phyloP scores from a whole-genome alignment of 2,329 filamentous ascomycete species.

The Botryotinia calthae region DNA sequence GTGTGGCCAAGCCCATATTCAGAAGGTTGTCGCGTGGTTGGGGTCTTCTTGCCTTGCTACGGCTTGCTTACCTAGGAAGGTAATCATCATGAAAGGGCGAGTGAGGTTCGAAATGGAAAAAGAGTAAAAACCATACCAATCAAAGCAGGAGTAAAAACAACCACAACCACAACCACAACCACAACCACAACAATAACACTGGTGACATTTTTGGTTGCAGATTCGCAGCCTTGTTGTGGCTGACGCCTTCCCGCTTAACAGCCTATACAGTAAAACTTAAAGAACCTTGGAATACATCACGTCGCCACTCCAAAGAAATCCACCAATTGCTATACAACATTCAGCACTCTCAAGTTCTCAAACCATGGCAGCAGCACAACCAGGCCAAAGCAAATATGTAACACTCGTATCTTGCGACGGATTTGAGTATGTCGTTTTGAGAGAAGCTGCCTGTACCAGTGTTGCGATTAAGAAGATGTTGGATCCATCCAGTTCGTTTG shows the following conservation, averaged over 20 bases:
- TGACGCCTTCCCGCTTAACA: not conserved
- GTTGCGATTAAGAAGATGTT: slow-evolving; percentile 74
- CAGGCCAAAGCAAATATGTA: slow-evolving; percentile 60
- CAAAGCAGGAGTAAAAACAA: not conserved
- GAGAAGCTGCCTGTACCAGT: slow-evolving; percentile 67
- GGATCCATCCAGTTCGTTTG: slow-evolving; percentile 57
- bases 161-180: no score
- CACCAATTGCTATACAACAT: slow-evolving; percentile 19
- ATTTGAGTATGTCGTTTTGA: slow-evolving; percentile 72
- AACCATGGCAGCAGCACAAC: slow-evolving; percentile 19
- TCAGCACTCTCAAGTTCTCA: not conserved
- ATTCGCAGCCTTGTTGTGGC: not conserved
- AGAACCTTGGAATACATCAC: not conserved
- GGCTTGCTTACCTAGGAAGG: not conserved
- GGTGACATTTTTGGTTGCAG: not conserved
- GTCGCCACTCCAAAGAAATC: not conserved
- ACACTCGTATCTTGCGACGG: slow-evolving; percentile 74
- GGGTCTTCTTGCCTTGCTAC: not conserved
- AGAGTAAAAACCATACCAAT: not conserved
- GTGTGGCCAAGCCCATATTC: not conserved
- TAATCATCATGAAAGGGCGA: not conserved
- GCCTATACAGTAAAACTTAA: not conserved
- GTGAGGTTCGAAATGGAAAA: not conserved
- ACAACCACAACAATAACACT: not conserved
- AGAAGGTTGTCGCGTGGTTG: not conserved